phyloP scores from a whole-genome alignment of 176 grass and related monocot species.

The Oryza meyeriana region DNA sequence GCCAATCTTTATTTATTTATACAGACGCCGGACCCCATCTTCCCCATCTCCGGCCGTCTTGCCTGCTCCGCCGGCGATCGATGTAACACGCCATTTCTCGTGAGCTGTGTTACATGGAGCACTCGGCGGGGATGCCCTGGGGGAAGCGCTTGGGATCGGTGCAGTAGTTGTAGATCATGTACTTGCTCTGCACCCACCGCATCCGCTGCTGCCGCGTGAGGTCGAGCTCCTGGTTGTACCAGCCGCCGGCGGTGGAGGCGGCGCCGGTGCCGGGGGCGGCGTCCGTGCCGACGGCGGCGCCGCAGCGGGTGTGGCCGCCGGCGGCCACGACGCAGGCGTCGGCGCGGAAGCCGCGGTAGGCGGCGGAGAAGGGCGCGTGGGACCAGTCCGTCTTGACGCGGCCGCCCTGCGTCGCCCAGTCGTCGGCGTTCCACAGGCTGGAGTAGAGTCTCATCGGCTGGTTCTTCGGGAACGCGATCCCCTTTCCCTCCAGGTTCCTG shows the following conservation, averaged over 20 bases:
- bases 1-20: slow-evolving; percentile 22
- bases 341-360: slow-evolving; percentile 63
- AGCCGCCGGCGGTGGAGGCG: slow-evolving; percentile 4
- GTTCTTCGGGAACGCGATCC: slow-evolving; percentile 78
- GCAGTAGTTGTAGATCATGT: slow-evolving; percentile 98
- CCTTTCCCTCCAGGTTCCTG: slow-evolving; percentile 62
- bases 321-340: slow-evolving; percentile 66
- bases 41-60: background rate
- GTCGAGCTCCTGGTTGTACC: slow-evolving; percentile 91
- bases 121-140: slow-evolving; percentile 67
- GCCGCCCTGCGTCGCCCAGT: slow-evolving; percentile 87
- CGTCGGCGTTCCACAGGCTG: slow-evolving; percentile 89
- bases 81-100: too few relatives aligned
- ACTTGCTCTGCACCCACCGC: slow-evolving; percentile 70
- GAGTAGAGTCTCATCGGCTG: slow-evolving; percentile 90
- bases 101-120: slow-evolving; percentile 47
- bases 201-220: slow-evolving; percentile 58
- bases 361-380: slow-evolving; percentile 64
- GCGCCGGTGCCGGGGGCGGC: slow-evolving; percentile 17
- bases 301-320: slow-evolving; percentile 27
- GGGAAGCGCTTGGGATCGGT: slow-evolving; percentile 61
- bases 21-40: background rate
- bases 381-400: slow-evolving; percentile 85
- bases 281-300: slow-evolving; percentile 21
- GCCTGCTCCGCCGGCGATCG: background rate